These are phyloP conservation scores for Onygena corvina DNA, from an alignment of 2,329 filamentous ascomycete species.

Conservation along the genomic window DNA sequence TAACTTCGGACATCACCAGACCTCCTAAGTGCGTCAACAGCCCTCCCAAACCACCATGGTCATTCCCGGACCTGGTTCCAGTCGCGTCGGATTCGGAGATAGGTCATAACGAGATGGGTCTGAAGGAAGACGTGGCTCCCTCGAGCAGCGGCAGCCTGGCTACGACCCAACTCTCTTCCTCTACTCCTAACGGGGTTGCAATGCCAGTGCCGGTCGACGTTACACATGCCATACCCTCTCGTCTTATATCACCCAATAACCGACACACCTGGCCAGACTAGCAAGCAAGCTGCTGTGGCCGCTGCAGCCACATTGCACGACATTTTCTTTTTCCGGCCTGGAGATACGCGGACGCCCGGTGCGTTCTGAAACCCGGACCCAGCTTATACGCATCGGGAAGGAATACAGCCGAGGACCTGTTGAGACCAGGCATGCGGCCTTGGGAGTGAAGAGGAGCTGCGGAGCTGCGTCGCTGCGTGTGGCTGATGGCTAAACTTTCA, in stretches of 20 bases:
- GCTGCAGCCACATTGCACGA: neutral
- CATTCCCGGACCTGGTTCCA: neutral
- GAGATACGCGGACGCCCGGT: neutral
- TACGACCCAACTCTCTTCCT: conserved; percentile 1
- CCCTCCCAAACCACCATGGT: conserved; percentile 14
- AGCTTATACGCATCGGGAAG: conserved; percentile 1
- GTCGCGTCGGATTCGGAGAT: conserved; percentile 5
- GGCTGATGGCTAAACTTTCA: neutral
- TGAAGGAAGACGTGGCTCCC: neutral
- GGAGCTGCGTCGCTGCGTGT: neutral
- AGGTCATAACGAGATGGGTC: neutral
- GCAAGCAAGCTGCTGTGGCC: neutral
- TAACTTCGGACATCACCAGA: conserved; percentile 33
- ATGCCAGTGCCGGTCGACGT: conserved; percentile 7
- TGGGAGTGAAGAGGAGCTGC: neutral
- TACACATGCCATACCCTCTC: conserved; percentile 10
- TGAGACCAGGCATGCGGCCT: neutral
- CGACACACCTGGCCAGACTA: neutral
- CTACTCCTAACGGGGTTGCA: conserved; percentile 4
- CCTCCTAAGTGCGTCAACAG: conserved; percentile 16
- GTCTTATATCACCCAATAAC: conserved; percentile 1
- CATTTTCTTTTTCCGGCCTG: neutral
- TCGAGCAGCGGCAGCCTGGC: conserved; percentile 2
- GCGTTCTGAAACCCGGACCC: neutral
- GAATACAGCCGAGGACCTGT: neutral